These are phyloP conservation scores for Penicillium sp. DNA, from an alignment of 2,329 filamentous ascomycete species.

Conservation along the genomic window DNA sequence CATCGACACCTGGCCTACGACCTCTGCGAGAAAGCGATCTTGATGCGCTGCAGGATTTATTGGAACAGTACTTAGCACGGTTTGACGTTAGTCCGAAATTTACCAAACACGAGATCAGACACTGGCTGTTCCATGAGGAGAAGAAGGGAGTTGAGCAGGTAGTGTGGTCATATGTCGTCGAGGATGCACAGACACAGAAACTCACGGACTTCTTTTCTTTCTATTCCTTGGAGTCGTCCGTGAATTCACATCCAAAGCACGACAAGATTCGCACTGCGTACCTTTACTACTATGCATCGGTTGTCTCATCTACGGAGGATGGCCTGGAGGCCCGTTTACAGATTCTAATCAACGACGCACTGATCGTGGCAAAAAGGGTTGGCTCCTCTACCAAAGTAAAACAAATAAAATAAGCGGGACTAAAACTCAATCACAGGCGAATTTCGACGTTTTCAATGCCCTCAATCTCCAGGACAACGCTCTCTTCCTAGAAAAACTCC, in stretches of 20 bases:
- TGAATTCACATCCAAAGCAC: constrained; percentile 77
- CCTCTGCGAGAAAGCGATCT: constrained; percentile 76
- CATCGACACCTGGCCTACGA: constrained; percentile 70
- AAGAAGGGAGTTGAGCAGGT: constrained; percentile 67
- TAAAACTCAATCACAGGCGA: constrained; percentile 40
- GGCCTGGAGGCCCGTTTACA: constrained; percentile 75
- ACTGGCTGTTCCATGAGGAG: constrained; percentile 78
- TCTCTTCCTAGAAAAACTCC: constrained; percentile 87
- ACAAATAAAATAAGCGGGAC: neutral
- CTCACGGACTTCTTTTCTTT: constrained; percentile 98
- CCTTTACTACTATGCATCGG: constrained; percentile 93
- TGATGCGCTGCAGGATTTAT: constrained; percentile 67
- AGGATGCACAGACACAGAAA: constrained; percentile 65
- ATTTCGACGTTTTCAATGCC: constrained; percentile 96
- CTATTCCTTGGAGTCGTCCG: constrained; percentile 91
- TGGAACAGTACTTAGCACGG: constrained; percentile 71
- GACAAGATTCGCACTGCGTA: constrained; percentile 83
- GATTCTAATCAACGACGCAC: constrained; percentile 72
- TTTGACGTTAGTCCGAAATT: constrained; percentile 85
- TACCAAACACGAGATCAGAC: constrained; percentile 71
- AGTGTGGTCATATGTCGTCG: constrained; percentile 90
- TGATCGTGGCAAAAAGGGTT: constrained; percentile 80
- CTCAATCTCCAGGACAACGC: constrained; percentile 90
- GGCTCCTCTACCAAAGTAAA: constrained; percentile 7
- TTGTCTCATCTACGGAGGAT: constrained; percentile 63